Conservation (phyloP, 345 rosid species). For the Syzygium jambos region DNA sequence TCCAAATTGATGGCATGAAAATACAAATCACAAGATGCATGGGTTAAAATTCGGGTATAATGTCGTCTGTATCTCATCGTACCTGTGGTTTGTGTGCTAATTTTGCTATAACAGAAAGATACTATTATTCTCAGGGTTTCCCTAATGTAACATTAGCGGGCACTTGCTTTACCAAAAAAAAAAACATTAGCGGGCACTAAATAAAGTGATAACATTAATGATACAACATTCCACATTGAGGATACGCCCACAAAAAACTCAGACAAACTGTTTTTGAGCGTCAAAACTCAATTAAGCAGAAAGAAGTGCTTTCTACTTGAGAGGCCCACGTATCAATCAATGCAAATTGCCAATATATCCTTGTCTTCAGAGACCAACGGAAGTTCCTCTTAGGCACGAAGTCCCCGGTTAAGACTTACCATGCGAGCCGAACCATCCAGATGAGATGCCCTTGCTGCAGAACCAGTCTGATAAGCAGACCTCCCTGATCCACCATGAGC, state of each 20-base stretch:
- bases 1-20: neutral
- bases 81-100: neutral
- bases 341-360: neutral
- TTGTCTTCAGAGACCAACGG: neutral
- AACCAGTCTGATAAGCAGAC: constrained; percentile 6
- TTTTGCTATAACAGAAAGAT: neutral
- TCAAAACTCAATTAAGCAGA: neutral
- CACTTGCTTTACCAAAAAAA: too few relatives aligned
- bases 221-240: neutral
- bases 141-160: neutral
- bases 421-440: constrained; percentile 53
- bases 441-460: constrained; percentile 38
- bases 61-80: neutral
- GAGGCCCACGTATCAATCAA: neutral
- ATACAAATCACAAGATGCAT: neutral
- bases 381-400: constrained; percentile 16
- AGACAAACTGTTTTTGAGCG: neutral
- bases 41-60: neutral
- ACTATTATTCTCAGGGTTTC: neutral
- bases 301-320: neutral
- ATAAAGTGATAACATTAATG: neutral
- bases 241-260: neutral
- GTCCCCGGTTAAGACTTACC: constrained; percentile 62
- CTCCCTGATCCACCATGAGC: constrained; percentile 21
- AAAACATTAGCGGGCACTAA: neutral